These are phyloP conservation scores for Phytophthora crassamura DNA, from an alignment of 352 stramenopile genomes.

Conservation along the genomic window DNA sequence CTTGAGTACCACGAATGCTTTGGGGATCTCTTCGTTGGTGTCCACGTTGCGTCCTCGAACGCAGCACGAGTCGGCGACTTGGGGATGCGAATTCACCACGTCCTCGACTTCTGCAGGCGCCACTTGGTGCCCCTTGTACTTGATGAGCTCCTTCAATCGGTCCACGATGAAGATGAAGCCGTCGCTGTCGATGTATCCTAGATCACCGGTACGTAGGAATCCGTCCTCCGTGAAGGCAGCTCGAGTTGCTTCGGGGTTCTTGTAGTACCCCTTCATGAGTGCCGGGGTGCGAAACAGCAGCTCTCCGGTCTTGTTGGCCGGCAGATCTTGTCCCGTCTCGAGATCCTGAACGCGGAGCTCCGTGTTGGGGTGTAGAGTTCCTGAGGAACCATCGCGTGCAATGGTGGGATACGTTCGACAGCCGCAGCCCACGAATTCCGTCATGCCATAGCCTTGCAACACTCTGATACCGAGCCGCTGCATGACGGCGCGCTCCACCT, in stretches of 20 bases:
- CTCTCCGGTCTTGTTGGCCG: conserved; percentile 55
- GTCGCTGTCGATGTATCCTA: conserved; percentile 91
- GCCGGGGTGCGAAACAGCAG: conserved; percentile 63
- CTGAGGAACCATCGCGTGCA: conserved; percentile 32
- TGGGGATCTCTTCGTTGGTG: conserved; percentile 86
- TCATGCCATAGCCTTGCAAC: conserved; percentile 63
- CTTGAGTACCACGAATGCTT: conserved; percentile 90
- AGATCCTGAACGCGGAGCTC: conserved; percentile 45
- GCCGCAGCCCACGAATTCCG: conserved; percentile 63
- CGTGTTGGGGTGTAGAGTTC: conserved; percentile 43
- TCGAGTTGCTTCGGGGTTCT: conserved; percentile 82
- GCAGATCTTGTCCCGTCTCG: conserved; percentile 39
- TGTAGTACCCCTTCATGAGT: conserved; percentile 49
- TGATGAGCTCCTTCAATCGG: conserved; percentile 95
- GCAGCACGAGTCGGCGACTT: conserved; percentile 79
- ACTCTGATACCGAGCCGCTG: conserved; percentile 60
- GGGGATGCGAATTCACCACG: conserved; percentile 78
- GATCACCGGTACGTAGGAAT: conserved; percentile 90
- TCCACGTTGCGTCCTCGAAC: conserved; percentile 55
- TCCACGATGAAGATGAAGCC: conserved; percentile 93
- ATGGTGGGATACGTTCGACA: conserved; percentile 21
- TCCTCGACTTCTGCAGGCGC: conserved; percentile 92
- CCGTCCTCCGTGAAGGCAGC: conserved; percentile 72
- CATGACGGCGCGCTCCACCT: conserved; percentile 63
- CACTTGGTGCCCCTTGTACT: conserved; percentile 93